These are phyloP conservation scores for Solanum commersonii DNA, from an alignment of 257 asterid genomes.

Conservation along the genomic window DNA sequence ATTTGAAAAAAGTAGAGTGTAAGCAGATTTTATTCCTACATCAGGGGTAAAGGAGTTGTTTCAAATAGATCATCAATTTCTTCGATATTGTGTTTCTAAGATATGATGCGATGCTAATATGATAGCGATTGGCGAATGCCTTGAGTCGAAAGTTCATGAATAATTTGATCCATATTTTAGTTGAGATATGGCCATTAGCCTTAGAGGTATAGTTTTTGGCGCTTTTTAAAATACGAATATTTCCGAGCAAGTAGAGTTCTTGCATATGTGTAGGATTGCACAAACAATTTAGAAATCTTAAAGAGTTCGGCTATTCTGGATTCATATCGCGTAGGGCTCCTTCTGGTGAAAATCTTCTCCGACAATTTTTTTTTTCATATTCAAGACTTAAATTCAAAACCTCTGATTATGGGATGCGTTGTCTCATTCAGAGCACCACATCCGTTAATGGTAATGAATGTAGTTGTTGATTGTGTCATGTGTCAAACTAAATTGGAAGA, in stretches of 20 bases:
- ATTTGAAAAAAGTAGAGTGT: background rate
- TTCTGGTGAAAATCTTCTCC: accelerated
- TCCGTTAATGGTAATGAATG: too few species aligned
- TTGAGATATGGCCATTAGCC: background rate
- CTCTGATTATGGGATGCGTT: too few species aligned
- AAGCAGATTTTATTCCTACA: too few species aligned
- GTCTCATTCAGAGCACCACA: background rate
- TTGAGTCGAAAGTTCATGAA: background rate
- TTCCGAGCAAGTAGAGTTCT: background rate
- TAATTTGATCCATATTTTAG: too few species aligned
- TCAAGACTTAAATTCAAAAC: accelerated
- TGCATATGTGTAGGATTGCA: background rate
- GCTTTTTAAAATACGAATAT: too few species aligned
- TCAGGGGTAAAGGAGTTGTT: accelerated
- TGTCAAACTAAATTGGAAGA: background rate
- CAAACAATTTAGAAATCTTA: background rate
- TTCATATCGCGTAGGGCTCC: too few species aligned
- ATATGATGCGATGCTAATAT: too few species aligned
- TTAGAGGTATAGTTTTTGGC: background rate
- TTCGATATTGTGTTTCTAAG: background rate
- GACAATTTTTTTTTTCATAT: accelerated
- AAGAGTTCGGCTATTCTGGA: too few species aligned
- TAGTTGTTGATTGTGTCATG: background rate
- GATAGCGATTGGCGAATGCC: background rate
- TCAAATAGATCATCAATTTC: background rate